Evolutionary conservation across 345 rosid genomes (phyloP), one percentile per base, ranked within the genome.

Genomic region (Durio zibethinus): DNA sequence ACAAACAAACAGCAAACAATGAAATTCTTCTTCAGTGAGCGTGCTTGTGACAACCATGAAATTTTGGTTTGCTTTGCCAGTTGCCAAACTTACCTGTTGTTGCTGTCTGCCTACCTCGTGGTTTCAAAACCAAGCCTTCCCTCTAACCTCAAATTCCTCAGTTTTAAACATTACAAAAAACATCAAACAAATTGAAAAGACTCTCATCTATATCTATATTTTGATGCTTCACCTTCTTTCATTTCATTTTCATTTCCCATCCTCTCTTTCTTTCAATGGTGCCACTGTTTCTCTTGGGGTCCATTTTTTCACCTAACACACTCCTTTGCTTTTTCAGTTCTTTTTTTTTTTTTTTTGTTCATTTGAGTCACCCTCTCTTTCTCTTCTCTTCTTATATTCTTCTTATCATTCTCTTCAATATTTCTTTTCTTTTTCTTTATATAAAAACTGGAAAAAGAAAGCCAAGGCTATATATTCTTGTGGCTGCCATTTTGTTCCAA

Each of bases 381-480:
- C 23, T 18, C 7, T 60, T 61, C 36, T 27, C n/a, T 15, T 10
- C 15, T 71, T 1, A 8, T 14, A 16, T 14, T 35, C 14, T 56
- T 45, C 76, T 35, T 21, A 5, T 71, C 75, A 12, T 31, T 61
- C 63, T 47, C 38, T 57, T 11, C 15, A 4, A 12, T 8, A 53
- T 20, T 53, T 53, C 38, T 3, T 36, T 36, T 36, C n/a, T n/a
- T n/a, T n/a, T n/a, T n/a, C n/a, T 36, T 36, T 36, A 0, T 3
- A 36, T 36, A 36, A 36, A 36, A 0, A 36, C 5, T 36, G 5
- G 59, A 18, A 48, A 48, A 21, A 23, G 3, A 21, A 21, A 0
- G 0, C 3, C 1, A 54, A 73, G 81, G 66, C n/a, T n/a, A 79
- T 79, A 43, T 65, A 79, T 74, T 74, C 78, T 45, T 16, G 21